Base-by-base conservation (phyloP, 352 stramenopile species). In the Albugo candida region DNA sequence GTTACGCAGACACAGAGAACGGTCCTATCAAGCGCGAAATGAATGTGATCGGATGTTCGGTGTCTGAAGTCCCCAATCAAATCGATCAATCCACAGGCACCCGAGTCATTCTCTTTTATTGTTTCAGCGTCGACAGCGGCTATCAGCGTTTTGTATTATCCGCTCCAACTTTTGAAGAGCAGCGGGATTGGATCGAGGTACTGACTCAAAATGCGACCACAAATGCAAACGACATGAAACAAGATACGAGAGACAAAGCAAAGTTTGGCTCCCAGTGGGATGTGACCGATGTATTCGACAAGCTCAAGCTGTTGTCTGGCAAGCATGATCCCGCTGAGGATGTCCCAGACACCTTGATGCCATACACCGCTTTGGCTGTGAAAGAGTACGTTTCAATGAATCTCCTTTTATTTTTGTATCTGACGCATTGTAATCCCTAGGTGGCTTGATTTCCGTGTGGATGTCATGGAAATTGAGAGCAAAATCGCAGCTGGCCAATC, bases 121-220 rank as follows among this genome's bases (percentile, higher is more conserved):
- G 79, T 46, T 89, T 92, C 48, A 77, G 60, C 18, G 64, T 92
- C 21, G 79, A 92, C 56, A 87, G 73, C 20, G 79, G 79, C 0
- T 84, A 87, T 47, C 60, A 70, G 36, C 83, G 83, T 45, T 86
- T 92, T 47, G 64, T 78, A n/a, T 39, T 92, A 13, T 89, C 72
- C 16, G 79, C 79, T 8, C 72, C 73, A 16, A 73, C 69, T n/a
- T 92, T 83, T 41, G 79, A 92, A 47, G 79, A 92, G n/a, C 72
- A 84, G 47, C 73, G 79, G 42, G 79, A 92, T 48, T 92, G 79
- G 79, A 81, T 89, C 40, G 79, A 92, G 53, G 79, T 92, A 31
- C 49, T 92, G 39, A 78, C 69, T 2, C 79, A 92, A 49, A 92
- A 92, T 42, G 71, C 79, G 19, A 81, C 72, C 4, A 73, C 74